Base-by-base conservation (phyloP, 2,329 filamentous ascomycete species). In the Simplicillium sp. region DNA sequence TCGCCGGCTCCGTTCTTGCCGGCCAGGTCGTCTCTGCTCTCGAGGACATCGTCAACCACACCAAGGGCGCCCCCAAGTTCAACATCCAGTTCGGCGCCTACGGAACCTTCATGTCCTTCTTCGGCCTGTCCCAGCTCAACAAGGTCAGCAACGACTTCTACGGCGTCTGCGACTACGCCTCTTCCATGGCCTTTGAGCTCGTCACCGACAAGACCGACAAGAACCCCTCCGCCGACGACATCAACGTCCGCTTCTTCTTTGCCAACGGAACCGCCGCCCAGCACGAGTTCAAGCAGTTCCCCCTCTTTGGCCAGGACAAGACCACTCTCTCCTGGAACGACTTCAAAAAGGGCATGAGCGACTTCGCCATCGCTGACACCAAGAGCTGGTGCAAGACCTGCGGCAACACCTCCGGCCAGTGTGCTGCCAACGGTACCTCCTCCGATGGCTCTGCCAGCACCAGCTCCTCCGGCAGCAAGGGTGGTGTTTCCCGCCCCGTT, bases 141-240 rank as follows among this genome's bases (percentile, higher is more conserved):
- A 54, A 61, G 11, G 70, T 64, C 2, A 75, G 70, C 44, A 50
- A 62, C 1, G 66, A 84, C 57, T 94, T 95, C 66, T 79, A 66
- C 44, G 84, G 84, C 41, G 67, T 95, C 11, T 79, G 82, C n/a
- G 82, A 88, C 64, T 95, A 95, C 54, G 87, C 87, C 5, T 83
- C 81, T 3, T 79, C 79, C 48, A 87, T 94, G 75, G 71, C 71
- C 6, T 89, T 94, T 57, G 89, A 95, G 67, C 65, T 82, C 16
- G 67, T 80, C 40, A 76, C 75, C 41, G 68, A 69, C 48, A 61
- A 73, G 72, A 64, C 65, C 3, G 68, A 62, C 11, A 41, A 53
- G 37, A 50, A 54, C 56, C 74, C 79, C 11, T 47, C 51, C 43
- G 33, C 38, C 28, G 50, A 66, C 25, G 68, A 77, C 40, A 64